Percentiles rank a stretch among this genome's conserved stretches.
phyloP scores from a whole-genome alignment of 345 rosid species.

The Eucalyptus sideroxylon region DNA sequence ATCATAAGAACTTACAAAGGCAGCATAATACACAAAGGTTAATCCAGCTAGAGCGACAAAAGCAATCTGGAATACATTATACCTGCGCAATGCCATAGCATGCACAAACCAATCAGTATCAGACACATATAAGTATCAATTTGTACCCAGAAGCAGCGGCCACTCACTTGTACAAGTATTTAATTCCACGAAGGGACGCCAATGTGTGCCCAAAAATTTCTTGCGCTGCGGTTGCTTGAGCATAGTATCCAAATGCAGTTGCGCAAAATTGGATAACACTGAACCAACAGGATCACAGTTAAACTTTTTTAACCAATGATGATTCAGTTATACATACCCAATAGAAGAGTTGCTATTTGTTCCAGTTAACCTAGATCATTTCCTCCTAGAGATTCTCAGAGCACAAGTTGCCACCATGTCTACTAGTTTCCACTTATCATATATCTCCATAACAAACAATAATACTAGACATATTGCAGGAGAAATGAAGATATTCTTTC shows the following conservation, averaged over 20 bases:
- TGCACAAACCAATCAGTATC: neutral
- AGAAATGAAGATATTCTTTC: neutral
- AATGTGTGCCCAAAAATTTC: constrained; percentile 98
- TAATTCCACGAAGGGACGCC: constrained; percentile 94
- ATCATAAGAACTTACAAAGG: constrained; percentile 53
- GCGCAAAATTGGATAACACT: constrained; percentile 97
- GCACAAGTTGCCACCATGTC: neutral
- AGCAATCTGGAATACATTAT: constrained; percentile 84
- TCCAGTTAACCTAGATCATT: neutral
- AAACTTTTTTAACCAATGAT: neutral
- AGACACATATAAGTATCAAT: neutral
- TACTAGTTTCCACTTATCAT: neutral
- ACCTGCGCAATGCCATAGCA: constrained; percentile 38
- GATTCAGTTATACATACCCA: neutral
- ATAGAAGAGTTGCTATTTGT: neutral
- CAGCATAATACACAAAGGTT: constrained; percentile 72
- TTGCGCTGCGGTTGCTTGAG: constrained; percentile 98
- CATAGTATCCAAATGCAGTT: constrained; percentile 94
- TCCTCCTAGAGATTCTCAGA: neutral
- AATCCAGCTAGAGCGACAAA: constrained; percentile 74
- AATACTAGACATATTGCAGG: neutral
- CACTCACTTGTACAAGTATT: constrained; percentile 87
- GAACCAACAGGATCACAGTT: constrained; percentile 7
- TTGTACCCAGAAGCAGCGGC: neutral
- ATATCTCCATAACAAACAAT: neutral